Evolutionary conservation across 139 green algal species (phyloP), one percentile per base, ranked within the genome.

Genomic region (Chlorella sorokiniana): DNA sequence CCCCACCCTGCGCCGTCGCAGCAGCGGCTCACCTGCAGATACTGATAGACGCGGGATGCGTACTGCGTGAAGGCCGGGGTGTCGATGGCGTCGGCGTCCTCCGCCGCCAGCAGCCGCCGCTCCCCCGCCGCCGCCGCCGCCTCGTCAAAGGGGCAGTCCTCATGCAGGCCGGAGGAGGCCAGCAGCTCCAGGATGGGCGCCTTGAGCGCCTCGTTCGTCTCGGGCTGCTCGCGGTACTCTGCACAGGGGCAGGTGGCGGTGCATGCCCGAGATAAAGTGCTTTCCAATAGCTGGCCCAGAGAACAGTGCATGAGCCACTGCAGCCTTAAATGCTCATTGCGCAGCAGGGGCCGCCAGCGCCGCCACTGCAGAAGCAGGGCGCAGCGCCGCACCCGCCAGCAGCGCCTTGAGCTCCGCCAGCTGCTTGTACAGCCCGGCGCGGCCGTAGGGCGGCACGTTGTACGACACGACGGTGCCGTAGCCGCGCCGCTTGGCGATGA

Each of bases 381-480:
- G 41, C 41, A 62, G 4, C 4, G 7, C n/a, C 51, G 11, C 11
- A 81, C 76, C 95, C 4, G 56, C 42, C 9, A 99, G 72, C 74
- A 98, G 83, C 0, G 92, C 90, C 51, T 92, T 91, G 8, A 99
- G 88, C 27, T 90, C 84, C 16, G 93, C 85, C 56, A 98, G 87
- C 87, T 98, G 93, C 89, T 98, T 98, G 91, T 99, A 99, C 73
- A 99, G 92, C n/a, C 96, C 96, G 78, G 90, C 82, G 11, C 88
- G 85, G 38, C 95, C 96, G 85, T 99, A 99, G 31, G 96, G 96
- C 1, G 96, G 96, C 64, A 98, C 95, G 82, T 98, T 98, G 91
- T 99, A 94, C 1, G 83, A 93, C 27, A 99, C 87, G 63, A 98
- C 98, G 41, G 94, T 98, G 71, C 92, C 96, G 83, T 98, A 99